Percentiles rank a stretch among this genome's conserved stretches.
Conservation (phyloP, 345 rosid genomes). For the Eutrema japonicum region DNA sequence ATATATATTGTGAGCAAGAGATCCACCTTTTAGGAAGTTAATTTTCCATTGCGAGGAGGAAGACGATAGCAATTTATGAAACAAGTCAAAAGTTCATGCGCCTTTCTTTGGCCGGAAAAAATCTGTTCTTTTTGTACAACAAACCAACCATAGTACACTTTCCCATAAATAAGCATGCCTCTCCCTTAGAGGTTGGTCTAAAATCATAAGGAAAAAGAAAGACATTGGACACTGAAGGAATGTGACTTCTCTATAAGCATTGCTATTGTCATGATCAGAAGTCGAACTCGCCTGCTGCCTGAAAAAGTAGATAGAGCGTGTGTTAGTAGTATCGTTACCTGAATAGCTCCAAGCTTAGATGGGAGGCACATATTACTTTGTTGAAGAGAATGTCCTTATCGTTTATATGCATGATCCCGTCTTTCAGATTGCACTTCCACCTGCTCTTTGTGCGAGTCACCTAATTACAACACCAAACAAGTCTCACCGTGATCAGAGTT, state of each 20-base stretch:
- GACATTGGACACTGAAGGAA: conserved; percentile 36
- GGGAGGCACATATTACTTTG: conserved; percentile 53
- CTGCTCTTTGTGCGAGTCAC: conserved; percentile 95
- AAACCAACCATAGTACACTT: conserved; percentile 47
- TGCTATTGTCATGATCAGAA: conserved; percentile 55
- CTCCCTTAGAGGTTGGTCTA: conserved; percentile 43
- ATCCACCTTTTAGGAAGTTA: conserved; percentile 11
- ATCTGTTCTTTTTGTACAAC: conserved; percentile 67
- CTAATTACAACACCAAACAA: conserved; percentile 48
- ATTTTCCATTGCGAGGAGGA: neutral
- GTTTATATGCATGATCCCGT: conserved; percentile 97
- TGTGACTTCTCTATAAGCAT: conserved; percentile 22
- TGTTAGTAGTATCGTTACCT: conserved; percentile 14
- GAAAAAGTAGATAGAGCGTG: conserved; percentile 35
- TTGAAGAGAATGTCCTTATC: conserved; percentile 93
- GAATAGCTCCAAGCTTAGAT: conserved; percentile 14
- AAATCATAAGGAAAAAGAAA: conserved; percentile 38
- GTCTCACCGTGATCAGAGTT: conserved; percentile 7
- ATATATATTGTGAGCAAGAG: conserved; percentile 1
- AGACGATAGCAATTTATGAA: neutral
- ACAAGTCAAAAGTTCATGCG: conserved; percentile 12
- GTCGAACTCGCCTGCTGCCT: conserved; percentile 95
- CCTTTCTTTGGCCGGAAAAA: conserved; percentile 42
- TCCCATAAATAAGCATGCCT: conserved; percentile 41
- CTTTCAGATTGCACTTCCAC: conserved; percentile 97